Percentiles rank a stretch among this genome's conserved stretches.
These are phyloP conservation scores for Zygnema cylindricum DNA, from an alignment of 139 green algal species.

Conservation along the genomic window DNA sequence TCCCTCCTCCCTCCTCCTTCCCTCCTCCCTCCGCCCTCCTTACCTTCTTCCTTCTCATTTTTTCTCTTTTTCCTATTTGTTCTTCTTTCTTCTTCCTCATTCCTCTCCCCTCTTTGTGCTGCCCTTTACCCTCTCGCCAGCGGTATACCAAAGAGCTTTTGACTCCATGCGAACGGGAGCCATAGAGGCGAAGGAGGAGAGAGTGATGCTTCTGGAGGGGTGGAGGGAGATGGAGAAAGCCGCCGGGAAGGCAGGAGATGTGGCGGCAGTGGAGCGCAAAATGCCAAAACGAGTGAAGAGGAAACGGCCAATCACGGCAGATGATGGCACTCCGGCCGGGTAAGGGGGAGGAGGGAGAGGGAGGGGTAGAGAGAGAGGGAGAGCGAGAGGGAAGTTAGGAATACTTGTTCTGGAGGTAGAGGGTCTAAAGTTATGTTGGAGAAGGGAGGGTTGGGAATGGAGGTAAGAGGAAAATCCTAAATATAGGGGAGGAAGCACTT, in stretches of 20 bases:
- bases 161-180: slow-evolving; percentile 73
- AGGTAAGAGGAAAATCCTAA: neutral
- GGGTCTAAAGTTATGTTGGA: neutral
- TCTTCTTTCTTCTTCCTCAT: neutral
- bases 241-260: slow-evolving; percentile 51
- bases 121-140: neutral
- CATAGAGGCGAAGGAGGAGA: slow-evolving; percentile 93
- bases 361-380: neutral
- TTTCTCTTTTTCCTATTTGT: neutral
- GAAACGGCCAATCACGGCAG: slow-evolving; percentile 81
- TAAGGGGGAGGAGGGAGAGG: slow-evolving; percentile 11
- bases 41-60: neutral
- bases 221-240: slow-evolving; percentile 65
- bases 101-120: neutral
- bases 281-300: slow-evolving; percentile 94
- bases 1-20: too few species aligned
- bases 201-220: slow-evolving; percentile 91
- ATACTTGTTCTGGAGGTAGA: too few species aligned
- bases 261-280: slow-evolving; percentile 77
- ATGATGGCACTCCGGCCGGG: slow-evolving; percentile 72
- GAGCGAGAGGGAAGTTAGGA: too few species aligned
- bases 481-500: too few species aligned
- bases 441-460: neutral
- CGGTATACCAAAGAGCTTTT: slow-evolving; percentile 60
- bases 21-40: too few species aligned